Base-by-base conservation (phyloP, 495 filamentous ascomycete species). In the Aspergillus conjunctus region DNA sequence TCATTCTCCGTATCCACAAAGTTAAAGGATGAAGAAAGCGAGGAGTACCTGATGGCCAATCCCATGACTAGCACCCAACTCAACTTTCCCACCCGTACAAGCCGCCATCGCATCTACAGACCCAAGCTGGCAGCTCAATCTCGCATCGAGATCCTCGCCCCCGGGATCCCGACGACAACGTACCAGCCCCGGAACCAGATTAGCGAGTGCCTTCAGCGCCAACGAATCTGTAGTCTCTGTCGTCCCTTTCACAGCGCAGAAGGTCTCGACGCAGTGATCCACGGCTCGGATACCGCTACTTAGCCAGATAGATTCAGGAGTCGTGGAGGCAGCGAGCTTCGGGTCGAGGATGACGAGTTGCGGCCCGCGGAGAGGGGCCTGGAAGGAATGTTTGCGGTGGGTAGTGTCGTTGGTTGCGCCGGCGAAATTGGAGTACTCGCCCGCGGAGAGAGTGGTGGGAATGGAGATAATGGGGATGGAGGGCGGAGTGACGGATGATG, bases 241-340 rank as follows among this genome's bases (percentile, higher is more conserved):
- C 5, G 74, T 72, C 1, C 68, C 69, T n/a, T 69, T 46, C 10
- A 74, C 54, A 0, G 78, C 80, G 51, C 82, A 87, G 6, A 84
- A 66, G 0, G 79, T 77, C 68, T 90, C 86, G 10, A 87, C 77
- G 63, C 86, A 88, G 61, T 89, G 86, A 60, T 90, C 87, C 4
- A 89, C 79, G 9, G 81, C 83, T 8, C 86, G 76, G 7, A 89
- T 73, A 1, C 86, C 87, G 2, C 82, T 85, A 33, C 79, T 81
- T 7, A 88, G 68, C 86, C 85, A 90, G 37, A 87, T 77, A 18
- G 74, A 73, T 49, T 79, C 76, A 0, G 86, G 86, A 0, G 87
- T 86, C 1, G 81, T 81, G 14, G 72, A 58, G 1, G 76, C 77
- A 20, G 49, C 58, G 3, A 89, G 72, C 14, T 73, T 74, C 0